Conservation (phyloP, 768 basidiomycete genomes). For the Russula sp. region DNA sequence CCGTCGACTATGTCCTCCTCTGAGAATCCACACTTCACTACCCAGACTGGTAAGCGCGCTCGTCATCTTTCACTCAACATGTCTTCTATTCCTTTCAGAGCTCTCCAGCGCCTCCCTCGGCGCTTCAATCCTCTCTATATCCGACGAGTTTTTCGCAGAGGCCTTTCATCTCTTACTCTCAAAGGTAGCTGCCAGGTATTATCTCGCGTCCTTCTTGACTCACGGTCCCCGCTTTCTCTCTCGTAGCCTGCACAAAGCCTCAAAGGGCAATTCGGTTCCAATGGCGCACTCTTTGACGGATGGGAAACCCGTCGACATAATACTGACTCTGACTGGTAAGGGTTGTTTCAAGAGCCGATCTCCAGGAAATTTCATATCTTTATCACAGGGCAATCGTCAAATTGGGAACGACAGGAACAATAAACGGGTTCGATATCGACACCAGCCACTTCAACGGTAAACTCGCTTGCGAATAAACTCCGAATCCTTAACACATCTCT, state of each 20-base stretch:
- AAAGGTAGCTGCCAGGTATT: conserved; percentile 47
- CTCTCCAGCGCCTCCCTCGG: conserved; percentile 85
- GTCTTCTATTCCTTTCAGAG: conserved; percentile 50
- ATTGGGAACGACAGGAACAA: conserved; percentile 70
- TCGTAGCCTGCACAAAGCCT: conserved; percentile 76
- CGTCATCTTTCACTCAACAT: background rate
- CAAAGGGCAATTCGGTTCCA: conserved; percentile 96
- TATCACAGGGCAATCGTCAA: conserved; percentile 78
- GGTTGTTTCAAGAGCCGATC: conserved; percentile 1
- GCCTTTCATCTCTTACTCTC: conserved; percentile 80
- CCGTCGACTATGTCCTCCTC: background rate
- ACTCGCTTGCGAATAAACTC: conserved; percentile 12
- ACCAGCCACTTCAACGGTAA: conserved; percentile 91
- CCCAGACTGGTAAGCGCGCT: conserved; percentile 47
- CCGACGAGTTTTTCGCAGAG: conserved; percentile 96
- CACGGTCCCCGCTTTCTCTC: background rate
- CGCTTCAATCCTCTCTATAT: conserved; percentile 67
- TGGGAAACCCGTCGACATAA: conserved; percentile 96
- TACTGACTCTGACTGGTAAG: conserved; percentile 80
- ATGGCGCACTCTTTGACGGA: conserved; percentile 89
- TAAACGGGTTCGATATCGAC: conserved; percentile 89
- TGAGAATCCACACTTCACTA: conserved; percentile 39
- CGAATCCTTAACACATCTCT: background rate
- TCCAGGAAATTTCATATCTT: background rate
- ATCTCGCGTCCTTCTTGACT: background rate